phyloP scores from a whole-genome alignment of 495 filamentous ascomycete species.

The Neurospora hispaniola region DNA sequence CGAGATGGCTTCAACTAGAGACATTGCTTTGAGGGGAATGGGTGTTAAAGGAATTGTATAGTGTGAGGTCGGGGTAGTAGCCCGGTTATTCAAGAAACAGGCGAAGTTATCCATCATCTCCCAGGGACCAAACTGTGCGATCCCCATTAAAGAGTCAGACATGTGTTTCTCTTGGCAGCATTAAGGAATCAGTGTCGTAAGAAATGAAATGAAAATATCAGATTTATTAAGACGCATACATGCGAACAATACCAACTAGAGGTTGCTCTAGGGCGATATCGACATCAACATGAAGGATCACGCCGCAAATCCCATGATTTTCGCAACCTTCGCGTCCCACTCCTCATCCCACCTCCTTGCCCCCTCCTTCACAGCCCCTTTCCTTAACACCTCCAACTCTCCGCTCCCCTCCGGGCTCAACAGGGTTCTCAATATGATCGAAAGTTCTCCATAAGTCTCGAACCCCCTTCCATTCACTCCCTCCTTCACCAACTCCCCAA shows the following conservation, averaged over 20 bases:
- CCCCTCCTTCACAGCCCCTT: conserved; percentile 69
- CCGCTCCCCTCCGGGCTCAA: conserved; percentile 36
- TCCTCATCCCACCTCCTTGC: conserved; percentile 82
- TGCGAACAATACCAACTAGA: not conserved
- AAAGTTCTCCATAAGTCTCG: conserved; percentile 50
- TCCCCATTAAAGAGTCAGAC: not conserved
- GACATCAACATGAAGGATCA: not conserved
- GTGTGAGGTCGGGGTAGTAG: not conserved
- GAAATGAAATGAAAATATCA: not conserved
- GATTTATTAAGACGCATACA: not conserved
- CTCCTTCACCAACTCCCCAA: conserved; percentile 75
- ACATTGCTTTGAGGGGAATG: not conserved
- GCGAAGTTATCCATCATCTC: not conserved
- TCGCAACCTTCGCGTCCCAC: conserved; percentile 73
- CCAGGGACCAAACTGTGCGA: not conserved
- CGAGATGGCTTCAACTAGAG: not conserved
- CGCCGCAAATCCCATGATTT: conserved; percentile 49
- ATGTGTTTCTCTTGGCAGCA: not conserved
- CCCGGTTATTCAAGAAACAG: not conserved
- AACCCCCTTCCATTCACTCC: conserved; percentile 81
- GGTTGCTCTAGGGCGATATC: not conserved
- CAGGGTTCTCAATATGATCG: conserved; percentile 47
- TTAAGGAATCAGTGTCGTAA: not conserved
- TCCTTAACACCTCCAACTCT: conserved; percentile 50
- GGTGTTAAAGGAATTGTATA: not conserved